Evolutionary conservation across 371 early-diverging fungal species (phyloP), one percentile per base, ranked within the genome.

Genomic region (Cladochytrium tenue): DNA sequence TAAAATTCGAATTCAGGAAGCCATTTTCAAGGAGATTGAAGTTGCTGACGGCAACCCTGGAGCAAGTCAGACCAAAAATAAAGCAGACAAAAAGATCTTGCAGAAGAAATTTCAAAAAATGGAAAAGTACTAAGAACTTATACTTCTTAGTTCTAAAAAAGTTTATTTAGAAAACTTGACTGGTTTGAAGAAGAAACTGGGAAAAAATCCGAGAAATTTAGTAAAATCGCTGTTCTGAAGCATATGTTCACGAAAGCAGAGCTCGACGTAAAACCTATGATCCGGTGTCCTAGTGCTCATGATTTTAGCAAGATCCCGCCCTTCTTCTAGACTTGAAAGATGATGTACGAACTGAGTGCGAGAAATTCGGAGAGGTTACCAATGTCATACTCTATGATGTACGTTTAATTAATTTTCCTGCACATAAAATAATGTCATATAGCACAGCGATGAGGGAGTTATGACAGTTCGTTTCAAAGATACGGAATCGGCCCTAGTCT

Each of bases 211-310:
- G 92, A 92, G 25, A 89, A 90, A 68, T 89, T 88, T 70, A 76
- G 76, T 58, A 90, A 90, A 56, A 89, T 93, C 57, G 95, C 95
- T 10, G 88, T 96, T 53, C 76, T 97, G 52, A 95, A 94, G 75
- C 86, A 93, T 69, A 95, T 97, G 96, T 97, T 95, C 71, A 92
- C 94, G 1, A 79, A 86, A 27, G 75, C 89, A 57, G 96, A 97
- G 75, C 68, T 97, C 2, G 93, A 95, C 76, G 90, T 88, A 82
- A 7, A 68, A 43, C 7, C 7, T 20, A 43, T 43, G 43, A 20
- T 43, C 13, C 43, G 43, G 43, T 43, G 7, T 43, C 43, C n/a
- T n/a, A n/a, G n/a, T n/a, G n/a, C n/a, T n/a, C n/a, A n/a, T n/a
- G n/a, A n/a, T n/a, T n/a, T n/a, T 71, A 90, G 89, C 88, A 86